These are phyloP conservation scores for Xylaria castorea DNA, from an alignment of 495 filamentous ascomycete genomes.

Conservation along the genomic window DNA sequence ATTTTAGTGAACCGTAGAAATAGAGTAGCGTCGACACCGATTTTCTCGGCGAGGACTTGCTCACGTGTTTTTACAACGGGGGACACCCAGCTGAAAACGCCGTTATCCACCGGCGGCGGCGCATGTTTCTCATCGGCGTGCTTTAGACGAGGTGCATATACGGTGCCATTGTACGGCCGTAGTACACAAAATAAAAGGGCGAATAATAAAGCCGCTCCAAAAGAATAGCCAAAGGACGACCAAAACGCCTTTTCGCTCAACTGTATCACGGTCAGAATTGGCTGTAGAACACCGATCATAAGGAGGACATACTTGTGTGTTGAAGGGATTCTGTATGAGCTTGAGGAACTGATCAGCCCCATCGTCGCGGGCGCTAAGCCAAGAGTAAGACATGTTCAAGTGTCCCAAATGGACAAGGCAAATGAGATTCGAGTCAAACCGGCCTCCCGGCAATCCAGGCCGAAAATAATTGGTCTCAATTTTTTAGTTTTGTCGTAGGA, in stretches of 20 bases:
- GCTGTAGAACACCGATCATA: neutral
- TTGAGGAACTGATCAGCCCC: conserved; percentile 41
- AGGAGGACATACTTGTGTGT: conserved; percentile 39
- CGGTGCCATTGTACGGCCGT: conserved; percentile 75
- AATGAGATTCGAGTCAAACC: neutral
- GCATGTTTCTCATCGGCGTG: conserved; percentile 78
- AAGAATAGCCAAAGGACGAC: conserved; percentile 71
- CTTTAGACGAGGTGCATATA: conserved; percentile 82
- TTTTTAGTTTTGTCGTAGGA: neutral
- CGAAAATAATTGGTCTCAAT: neutral
- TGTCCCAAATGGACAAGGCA: neutral
- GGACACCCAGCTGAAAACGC: conserved; percentile 74
- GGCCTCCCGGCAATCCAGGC: neutral
- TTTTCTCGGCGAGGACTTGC: conserved; percentile 66
- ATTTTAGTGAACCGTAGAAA: conserved; percentile 80
- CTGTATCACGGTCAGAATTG: conserved; percentile 24
- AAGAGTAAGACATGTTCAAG: conserved; percentile 11
- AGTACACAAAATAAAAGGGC: conserved; percentile 75
- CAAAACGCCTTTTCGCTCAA: conserved; percentile 62
- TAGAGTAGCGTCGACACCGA: conserved; percentile 78
- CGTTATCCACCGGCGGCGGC: conserved; percentile 75
- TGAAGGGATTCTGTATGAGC: conserved; percentile 54
- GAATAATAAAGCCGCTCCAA: conserved; percentile 60
- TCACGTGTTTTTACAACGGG: conserved; percentile 74
- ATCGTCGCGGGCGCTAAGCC: conserved; percentile 9